phyloP scores from a whole-genome alignment of 1,284 basidiomycete genomes.

The Afroboletus lepidellus region DNA sequence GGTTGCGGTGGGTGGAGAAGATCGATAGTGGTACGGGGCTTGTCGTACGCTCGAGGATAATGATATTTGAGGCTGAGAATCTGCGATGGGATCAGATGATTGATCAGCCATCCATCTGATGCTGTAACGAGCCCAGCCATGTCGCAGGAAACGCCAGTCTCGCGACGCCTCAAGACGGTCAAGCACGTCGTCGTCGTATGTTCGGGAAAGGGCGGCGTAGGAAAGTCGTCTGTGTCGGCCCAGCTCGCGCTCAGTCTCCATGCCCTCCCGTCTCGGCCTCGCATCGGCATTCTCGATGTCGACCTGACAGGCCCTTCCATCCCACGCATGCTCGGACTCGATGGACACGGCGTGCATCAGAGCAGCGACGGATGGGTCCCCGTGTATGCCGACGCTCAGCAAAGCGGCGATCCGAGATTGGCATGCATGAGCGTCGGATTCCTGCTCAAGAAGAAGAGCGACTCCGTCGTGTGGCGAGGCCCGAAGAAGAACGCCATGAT shows the following conservation, averaged over 20 bases:
- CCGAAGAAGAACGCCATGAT: slow-evolving; percentile 99
- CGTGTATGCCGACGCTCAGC: slow-evolving; percentile 80
- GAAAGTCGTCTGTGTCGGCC: slow-evolving; percentile 93
- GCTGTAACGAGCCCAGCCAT: slow-evolving; percentile 18
- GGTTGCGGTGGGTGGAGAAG: slow-evolving; percentile 25
- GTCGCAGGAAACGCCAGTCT: slow-evolving; percentile 52
- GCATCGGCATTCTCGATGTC: slow-evolving; percentile 91
- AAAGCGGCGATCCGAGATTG: slow-evolving; percentile 57
- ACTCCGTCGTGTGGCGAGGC: slow-evolving; percentile 96
- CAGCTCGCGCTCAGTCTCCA: slow-evolving; percentile 91
- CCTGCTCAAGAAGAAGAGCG: slow-evolving; percentile 84
- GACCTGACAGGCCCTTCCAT: slow-evolving; percentile 97
- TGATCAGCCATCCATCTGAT: not conserved
- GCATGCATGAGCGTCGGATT: slow-evolving; percentile 98
- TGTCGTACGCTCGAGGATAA: slow-evolving; percentile 1
- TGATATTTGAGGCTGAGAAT: not conserved
- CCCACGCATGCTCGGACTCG: slow-evolving; percentile 95
- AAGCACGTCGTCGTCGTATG: slow-evolving; percentile 92
- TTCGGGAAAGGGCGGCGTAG: slow-evolving; percentile 97
- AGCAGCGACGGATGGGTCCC: slow-evolving; percentile 98
- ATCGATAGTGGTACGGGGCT: not conserved
- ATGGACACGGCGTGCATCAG: slow-evolving; percentile 85
- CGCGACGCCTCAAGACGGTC: slow-evolving; percentile 66
- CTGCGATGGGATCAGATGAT: not conserved
- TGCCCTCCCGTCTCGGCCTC: slow-evolving; percentile 57